Evolutionary conservation across 257 asterid genomes (phyloP).

Genomic region (Ilex aquifolium): DNA sequence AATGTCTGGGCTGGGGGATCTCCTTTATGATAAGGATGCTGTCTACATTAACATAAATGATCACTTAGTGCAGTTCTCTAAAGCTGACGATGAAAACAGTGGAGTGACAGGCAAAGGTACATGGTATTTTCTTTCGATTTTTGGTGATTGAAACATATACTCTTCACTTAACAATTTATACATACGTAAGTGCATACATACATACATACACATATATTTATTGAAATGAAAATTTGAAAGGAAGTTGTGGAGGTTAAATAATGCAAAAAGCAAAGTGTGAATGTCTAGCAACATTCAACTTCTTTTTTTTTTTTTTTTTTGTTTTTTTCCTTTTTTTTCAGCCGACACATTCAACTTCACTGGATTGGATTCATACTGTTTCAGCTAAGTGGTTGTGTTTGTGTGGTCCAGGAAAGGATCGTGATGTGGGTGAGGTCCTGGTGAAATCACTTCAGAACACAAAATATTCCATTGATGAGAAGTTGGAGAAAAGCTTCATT

Average conservation of each 20-base stretch:
- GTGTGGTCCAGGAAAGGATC: slow-evolving; percentile 52
- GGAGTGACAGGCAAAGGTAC: slow-evolving; percentile 46
- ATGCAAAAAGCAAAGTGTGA: no score
- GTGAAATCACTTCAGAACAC: slow-evolving; percentile 89
- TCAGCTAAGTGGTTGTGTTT: slow-evolving; percentile 9
- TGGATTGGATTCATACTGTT: slow-evolving; percentile 5
- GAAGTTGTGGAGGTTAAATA: no score
- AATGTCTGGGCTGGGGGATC: slow-evolving; percentile 97
- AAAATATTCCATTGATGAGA: slow-evolving; percentile 74
- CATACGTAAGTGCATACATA: no score
- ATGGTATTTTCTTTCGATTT: neutral
- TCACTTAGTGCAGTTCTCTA: slow-evolving; percentile 86
- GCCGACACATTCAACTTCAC: no score
- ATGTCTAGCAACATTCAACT: no score
- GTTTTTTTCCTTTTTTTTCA: neutral
- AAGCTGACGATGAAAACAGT: slow-evolving; percentile 40
- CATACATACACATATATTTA: no score
- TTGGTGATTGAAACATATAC: neutral
- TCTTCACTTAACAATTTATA: no score
- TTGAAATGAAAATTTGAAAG: no score
- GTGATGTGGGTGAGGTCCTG: slow-evolving; percentile 83
- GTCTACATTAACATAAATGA: slow-evolving; percentile 90
- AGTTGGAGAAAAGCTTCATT: slow-evolving; percentile 63
- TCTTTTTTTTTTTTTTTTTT: neutral
- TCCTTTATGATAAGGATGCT: slow-evolving; percentile 95